These are phyloP conservation scores for Cyberlindnera suaveolens DNA, from an alignment of 805 yeast species.

Conservation along the genomic window DNA sequence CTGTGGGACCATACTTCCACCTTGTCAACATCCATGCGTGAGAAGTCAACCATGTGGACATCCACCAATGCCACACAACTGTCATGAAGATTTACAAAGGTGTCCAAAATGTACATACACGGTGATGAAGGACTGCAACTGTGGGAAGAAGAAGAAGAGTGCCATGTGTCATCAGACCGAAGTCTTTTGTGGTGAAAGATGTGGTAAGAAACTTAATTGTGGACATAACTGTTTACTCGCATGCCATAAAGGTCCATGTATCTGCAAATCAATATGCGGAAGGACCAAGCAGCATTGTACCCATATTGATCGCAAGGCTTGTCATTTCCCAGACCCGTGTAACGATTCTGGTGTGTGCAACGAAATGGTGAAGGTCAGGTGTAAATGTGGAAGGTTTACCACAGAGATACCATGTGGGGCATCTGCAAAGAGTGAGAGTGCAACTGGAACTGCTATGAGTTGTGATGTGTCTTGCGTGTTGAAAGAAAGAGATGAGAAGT, in stretches of 20 bases:
- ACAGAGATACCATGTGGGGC: constrained; percentile 53
- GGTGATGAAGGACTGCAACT: constrained; percentile 52
- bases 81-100: constrained; percentile 57
- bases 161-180: constrained; percentile 63
- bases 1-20: constrained; percentile 67
- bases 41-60: constrained; percentile 64
- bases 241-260: constrained; percentile 62
- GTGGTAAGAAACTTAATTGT: constrained; percentile 47
- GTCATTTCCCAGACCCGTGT: constrained; percentile 58
- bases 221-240: constrained; percentile 44
- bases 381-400: constrained; percentile 58
- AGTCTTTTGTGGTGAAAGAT: constrained; percentile 64
- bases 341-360: constrained; percentile 43
- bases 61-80: constrained; percentile 57
- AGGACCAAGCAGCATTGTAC: constrained; percentile 50
- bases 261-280: constrained; percentile 58
- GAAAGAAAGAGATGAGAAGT: constrained; percentile 49
- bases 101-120: constrained; percentile 77
- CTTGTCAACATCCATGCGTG: constrained; percentile 61
- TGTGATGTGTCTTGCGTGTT: constrained; percentile 72
- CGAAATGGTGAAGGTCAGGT: constrained; percentile 42
- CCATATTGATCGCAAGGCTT: constrained; percentile 55
- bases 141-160: constrained; percentile 46
- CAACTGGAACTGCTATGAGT: constrained; percentile 33
- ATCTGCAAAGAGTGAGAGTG: constrained; percentile 27